Conservation (phyloP, 2,329 filamentous ascomycete genomes). For the Fusarium sp. region DNA sequence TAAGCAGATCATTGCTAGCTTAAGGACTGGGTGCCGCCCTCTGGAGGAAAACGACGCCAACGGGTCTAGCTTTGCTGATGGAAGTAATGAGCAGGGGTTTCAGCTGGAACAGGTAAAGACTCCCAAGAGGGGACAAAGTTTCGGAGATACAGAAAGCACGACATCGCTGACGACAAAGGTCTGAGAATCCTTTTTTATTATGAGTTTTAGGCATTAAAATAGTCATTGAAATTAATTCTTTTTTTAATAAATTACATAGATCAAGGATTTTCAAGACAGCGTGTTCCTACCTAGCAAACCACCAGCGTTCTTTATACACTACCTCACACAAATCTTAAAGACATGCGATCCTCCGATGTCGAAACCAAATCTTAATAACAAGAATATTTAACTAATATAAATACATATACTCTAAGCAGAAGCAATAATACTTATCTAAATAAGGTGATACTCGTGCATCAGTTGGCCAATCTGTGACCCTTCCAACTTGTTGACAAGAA, state of each 20-base stretch:
- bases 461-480: background rate
- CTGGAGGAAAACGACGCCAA: constrained; percentile 4
- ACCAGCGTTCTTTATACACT: background rate
- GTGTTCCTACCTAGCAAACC: background rate
- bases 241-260: background rate
- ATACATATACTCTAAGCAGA: background rate
- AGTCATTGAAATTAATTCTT: background rate
- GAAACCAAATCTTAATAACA: background rate
- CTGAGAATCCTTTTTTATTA: background rate
- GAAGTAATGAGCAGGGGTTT: background rate
- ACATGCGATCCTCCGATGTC: background rate
- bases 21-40: background rate
- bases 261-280: background rate
- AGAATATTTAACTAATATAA: background rate
- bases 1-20: background rate
- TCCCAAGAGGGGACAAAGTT: background rate
- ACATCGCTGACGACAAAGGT: background rate
- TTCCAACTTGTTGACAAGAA: background rate
- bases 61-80: constrained; percentile 5
- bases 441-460: background rate
- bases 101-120: background rate
- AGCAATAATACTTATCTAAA: background rate
- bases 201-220: background rate
- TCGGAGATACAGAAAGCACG: background rate
- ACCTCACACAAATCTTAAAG: background rate